Base-by-base conservation (phyloP, 495 filamentous ascomycete species). In the Choiromyces venosus region DNA sequence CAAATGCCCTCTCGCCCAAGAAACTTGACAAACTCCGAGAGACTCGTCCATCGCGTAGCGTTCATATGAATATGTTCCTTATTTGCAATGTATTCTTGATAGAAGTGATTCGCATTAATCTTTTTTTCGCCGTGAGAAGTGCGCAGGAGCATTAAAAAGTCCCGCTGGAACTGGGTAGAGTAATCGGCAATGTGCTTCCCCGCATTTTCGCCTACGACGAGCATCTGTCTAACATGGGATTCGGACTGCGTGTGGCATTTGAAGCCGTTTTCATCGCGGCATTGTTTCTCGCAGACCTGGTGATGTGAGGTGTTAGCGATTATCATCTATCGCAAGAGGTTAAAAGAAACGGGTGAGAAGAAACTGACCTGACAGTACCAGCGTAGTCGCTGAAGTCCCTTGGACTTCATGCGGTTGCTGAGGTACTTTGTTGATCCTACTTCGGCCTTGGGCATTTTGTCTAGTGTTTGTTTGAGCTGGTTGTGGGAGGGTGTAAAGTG, bases 61-160 rank as follows among this genome's bases (percentile, higher is more conserved):
- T 97, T 98, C 90, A 97, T 91, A 80, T 98, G 96, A 19, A 93
- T 85, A 80, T 98, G 96, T 81, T 93, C 88, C 80, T 91, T 91
- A 82, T 91, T 85, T 21, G 84, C 83, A 73, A 95, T 94, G 75
- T 92, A 91, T 79, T 92, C 89, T 82, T 98, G 92, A 81, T 99
- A 99, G 81, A 97, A 97, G 68, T 92, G 89, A 74, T 98, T 98
- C 9, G 92, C 86, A 39, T 93, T 86, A 3, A 97, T 88, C 69
- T 87, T 84, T 84, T 98, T 98, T 80, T 94, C 91, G 52, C 92
- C 92, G 75, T 99, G 96, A 0, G 87, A 86, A 1, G 93, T 96
- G 65, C 87, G 85, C 14, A 99, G 84, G 5, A 91, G 85, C 72
- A 87, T 83, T 4, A 97, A 52, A 76, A 99, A 99, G 81, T 94